phyloP scores from a whole-genome alignment of 202 grass and related monocot genomes.

The Hordeum pubiflorum region DNA sequence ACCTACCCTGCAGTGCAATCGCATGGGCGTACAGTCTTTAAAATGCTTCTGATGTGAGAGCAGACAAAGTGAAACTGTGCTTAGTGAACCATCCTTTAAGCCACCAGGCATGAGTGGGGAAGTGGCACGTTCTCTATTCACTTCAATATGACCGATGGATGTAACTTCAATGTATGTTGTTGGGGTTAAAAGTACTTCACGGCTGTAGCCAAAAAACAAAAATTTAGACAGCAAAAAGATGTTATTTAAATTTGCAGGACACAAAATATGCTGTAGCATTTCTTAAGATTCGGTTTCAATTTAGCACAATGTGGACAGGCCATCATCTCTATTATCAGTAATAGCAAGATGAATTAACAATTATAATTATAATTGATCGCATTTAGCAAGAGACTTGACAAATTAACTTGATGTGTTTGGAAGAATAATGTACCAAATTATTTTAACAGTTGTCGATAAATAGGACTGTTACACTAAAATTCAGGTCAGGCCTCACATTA shows the following conservation, averaged over 20 bases:
- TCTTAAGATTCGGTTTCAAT: conserved; percentile 15
- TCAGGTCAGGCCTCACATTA: not conserved
- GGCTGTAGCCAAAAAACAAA: conserved; percentile 36
- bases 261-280: not conserved
- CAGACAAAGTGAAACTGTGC: conserved; percentile 18
- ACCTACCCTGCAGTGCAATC: conserved; percentile 59
- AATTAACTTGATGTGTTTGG: not conserved
- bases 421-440: not conserved
- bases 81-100: conserved; percentile 24
- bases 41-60: conserved; percentile 39
- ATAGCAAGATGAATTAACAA: not conserved
- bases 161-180: conserved; percentile 75
- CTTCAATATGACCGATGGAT: conserved; percentile 39
- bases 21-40: conserved; percentile 25
- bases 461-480: not conserved
- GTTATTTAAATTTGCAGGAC: conserved; percentile 15
- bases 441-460: not conserved
- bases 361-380: not conserved
- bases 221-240: conserved; percentile 16
- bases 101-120: conserved; percentile 28
- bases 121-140: conserved; percentile 31
- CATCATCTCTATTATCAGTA: not conserved
- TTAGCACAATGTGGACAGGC: not conserved
- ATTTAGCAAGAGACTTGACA: conserved; percentile 6
- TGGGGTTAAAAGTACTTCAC: conserved; percentile 52